Evolutionary conservation across 352 stramenopile species (phyloP).

Genomic region (Phytophthora sansomeana): DNA sequence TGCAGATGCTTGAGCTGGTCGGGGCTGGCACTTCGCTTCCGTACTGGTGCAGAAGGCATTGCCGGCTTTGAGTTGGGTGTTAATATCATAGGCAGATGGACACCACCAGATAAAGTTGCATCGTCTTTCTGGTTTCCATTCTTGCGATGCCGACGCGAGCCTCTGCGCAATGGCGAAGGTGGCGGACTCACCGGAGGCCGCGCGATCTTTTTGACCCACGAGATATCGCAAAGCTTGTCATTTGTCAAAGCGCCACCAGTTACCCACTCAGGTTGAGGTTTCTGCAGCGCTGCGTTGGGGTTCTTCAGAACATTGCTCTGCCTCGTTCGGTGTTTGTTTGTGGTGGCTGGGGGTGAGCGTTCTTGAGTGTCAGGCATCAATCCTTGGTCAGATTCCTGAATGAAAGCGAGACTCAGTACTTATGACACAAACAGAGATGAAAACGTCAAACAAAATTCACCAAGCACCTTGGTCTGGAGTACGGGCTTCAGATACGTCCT

Average conservation of each 20-base stretch:
- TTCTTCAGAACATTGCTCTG: slow-evolving; percentile 20
- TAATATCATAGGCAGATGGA: slow-evolving; percentile 26
- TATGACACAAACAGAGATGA: not conserved
- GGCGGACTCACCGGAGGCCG: slow-evolving; percentile 12
- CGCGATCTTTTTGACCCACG: slow-evolving; percentile 37
- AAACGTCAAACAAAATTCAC: not conserved
- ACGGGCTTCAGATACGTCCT: slow-evolving; percentile 75
- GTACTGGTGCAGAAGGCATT: not conserved
- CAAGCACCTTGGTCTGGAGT: slow-evolving; percentile 41
- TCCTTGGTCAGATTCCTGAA: slow-evolving; percentile 28
- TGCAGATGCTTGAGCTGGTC: slow-evolving; percentile 1
- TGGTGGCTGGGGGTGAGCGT: slow-evolving; percentile 8
- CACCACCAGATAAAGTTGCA: slow-evolving; percentile 2
- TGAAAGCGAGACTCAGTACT: not conserved
- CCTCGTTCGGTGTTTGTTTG: slow-evolving; percentile 5
- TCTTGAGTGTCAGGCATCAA: slow-evolving; percentile 6
- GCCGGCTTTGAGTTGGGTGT: slow-evolving; percentile 3
- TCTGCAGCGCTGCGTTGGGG: not conserved
- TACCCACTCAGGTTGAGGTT: slow-evolving; percentile 35
- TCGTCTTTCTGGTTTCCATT: slow-evolving; percentile 36
- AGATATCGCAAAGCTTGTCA: slow-evolving; percentile 40
- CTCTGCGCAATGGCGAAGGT: slow-evolving; percentile 11
- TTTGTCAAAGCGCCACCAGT: slow-evolving; percentile 35
- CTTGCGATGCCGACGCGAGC: slow-evolving; percentile 19
- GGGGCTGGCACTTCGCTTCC: slow-evolving; percentile 10